Percentiles rank a stretch among this genome's conserved stretches.
Conservation (phyloP, 176 grass and related monocot species). For the Leersia perrieri region DNA sequence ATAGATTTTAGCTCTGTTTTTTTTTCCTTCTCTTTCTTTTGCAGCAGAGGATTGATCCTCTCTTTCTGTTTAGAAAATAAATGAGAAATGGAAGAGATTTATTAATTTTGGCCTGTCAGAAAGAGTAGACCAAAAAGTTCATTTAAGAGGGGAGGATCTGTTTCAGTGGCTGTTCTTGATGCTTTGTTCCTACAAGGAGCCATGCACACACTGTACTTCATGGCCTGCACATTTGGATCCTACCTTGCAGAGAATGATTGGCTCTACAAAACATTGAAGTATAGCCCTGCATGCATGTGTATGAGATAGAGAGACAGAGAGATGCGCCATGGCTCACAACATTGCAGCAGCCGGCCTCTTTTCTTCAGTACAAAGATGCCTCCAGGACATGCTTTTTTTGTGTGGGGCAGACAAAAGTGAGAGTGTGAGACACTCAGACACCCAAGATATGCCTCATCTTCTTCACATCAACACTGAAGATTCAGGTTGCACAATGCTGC, state of each 20-base stretch:
- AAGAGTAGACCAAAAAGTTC: neutral
- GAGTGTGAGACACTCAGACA: too few relatives aligned
- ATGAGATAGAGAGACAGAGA: neutral
- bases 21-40: neutral
- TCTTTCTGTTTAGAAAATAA: neutral
- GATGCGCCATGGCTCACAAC: neutral
- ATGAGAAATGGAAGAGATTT: neutral
- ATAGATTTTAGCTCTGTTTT: too few relatives aligned
- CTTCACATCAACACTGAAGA: neutral
- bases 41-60: neutral
- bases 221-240: conserved; percentile 24
- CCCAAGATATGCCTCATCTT: conserved; percentile 13
- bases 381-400: neutral
- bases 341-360: conserved; percentile 1
- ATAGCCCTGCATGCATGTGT: neutral
- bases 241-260: conserved; percentile 28
- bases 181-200: conserved; percentile 23
- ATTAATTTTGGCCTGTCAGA: neutral
- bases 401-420: neutral
- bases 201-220: conserved; percentile 30
- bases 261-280: neutral
- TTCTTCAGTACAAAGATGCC: conserved; percentile 35
- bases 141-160: conserved; percentile 37
- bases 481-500: neutral
- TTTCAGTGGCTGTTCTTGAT: conserved; percentile 1